Evolutionary conservation across 345 rosid genomes (phyloP).

Genomic region (Populus deltoides): DNA sequence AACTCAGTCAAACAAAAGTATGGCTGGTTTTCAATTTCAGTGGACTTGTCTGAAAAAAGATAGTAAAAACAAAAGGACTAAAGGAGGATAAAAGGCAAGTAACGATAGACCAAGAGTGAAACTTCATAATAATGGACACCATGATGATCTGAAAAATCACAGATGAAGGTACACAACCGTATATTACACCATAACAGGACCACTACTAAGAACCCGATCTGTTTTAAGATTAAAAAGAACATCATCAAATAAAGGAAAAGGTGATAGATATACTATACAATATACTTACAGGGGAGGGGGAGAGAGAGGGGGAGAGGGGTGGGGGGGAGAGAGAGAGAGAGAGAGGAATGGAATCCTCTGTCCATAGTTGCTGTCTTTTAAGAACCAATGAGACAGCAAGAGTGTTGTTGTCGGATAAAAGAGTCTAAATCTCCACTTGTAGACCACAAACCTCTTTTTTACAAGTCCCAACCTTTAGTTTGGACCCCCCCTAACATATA

Average conservation of each 20-base stretch:
- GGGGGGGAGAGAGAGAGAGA: not conserved
- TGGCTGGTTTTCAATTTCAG: not conserved
- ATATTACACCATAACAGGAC: not conserved
- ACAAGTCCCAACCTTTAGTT: conserved; percentile 18
- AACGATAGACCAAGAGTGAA: not conserved
- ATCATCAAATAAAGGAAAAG: not conserved
- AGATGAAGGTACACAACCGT: not conserved
- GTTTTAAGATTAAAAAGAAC: not conserved
- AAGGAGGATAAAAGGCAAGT: not conserved
- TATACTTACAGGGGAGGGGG: not conserved
- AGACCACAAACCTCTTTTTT: conserved; percentile 10
- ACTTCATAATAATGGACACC: not conserved
- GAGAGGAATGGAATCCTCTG: conserved; percentile 28
- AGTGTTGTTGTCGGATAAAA: conserved; percentile 3
- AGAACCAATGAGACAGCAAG: conserved; percentile 29
- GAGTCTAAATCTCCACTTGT: conserved; percentile 30
- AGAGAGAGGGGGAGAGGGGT: not conserved
- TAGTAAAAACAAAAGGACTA: not conserved
- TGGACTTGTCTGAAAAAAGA: not conserved
- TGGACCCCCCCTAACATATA: conserved; percentile 30
- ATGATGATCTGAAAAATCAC: not conserved
- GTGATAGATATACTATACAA: not conserved
- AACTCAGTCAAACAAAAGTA: not conserved
- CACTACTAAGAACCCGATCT: not conserved
- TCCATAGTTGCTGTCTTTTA: conserved; percentile 21